Evolutionary conservation across 169 alveolate species (phyloP).

Genomic region (Eimeria praecox): DNA sequence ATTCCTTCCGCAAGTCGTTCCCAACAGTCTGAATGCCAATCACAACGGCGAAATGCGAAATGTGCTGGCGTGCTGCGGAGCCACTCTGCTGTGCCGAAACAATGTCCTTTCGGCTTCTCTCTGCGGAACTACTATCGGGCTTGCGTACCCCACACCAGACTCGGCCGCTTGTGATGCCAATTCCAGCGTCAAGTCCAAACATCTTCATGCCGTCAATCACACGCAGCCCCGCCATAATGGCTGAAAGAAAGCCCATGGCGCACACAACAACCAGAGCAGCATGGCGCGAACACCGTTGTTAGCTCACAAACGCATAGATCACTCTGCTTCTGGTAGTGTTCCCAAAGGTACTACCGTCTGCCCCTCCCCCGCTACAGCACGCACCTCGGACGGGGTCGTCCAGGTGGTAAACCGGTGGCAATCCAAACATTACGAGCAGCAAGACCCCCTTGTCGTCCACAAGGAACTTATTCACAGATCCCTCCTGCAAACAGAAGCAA

Average conservation of each 20-base stretch:
- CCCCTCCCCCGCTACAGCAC: neutral
- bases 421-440: constrained; percentile 86
- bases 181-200: constrained; percentile 84
- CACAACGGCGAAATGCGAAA: constrained; percentile 20
- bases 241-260: constrained; percentile 6
- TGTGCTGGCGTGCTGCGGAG: neutral
- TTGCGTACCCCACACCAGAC: constrained; percentile 90
- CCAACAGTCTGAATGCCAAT: constrained; percentile 85
- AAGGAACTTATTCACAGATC: constrained; percentile 90
- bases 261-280: neutral
- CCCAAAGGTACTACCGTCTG: neutral
- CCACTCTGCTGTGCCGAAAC: neutral
- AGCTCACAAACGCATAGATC: neutral
- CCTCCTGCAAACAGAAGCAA: constrained; percentile 82
- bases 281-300: neutral
- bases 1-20: constrained; percentile 86
- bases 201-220: constrained; percentile 85
- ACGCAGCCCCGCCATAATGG: constrained; percentile 86
- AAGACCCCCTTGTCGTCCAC: constrained; percentile 91
- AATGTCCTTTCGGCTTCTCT: neutral
- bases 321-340: neutral
- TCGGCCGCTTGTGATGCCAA: constrained; percentile 89
- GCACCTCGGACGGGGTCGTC: constrained; percentile 87
- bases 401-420: constrained; percentile 88
- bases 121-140: neutral